Base-by-base conservation (phyloP, 2,329 filamentous ascomycete genomes). In the Scytalidium sp. region DNA sequence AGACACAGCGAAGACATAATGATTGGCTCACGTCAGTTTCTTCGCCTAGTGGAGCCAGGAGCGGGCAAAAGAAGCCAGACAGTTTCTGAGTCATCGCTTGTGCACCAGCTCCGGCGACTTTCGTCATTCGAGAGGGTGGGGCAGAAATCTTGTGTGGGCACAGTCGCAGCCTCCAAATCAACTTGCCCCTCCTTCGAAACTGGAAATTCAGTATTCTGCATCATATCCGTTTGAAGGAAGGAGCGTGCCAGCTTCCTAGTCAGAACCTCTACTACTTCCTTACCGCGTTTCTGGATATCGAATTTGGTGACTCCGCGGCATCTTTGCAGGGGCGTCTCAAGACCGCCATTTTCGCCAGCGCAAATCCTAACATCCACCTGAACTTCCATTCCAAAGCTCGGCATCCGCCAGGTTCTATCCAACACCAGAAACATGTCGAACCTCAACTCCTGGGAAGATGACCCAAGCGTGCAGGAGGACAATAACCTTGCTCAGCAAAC, bases 381-480 rank as follows among this genome's bases (percentile, higher is more conserved):
- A 15, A n/a, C 5, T n/a, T 15, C 13, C 32, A n/a, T 10, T 36
- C 11, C 17, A n/a, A 36, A 7, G 7, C 13, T 7, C 25, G 17
- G 32, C 32, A 36, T 36, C 32, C 17, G 7, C 5, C 25, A 27
- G 15, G 13, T 36, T 9, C 22, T 19, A 50, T 11, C 36, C 41
- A 47, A 46, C 36, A 41, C 41, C 25, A 25, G 45, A 57, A 60
- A 41, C 65, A 96, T 96, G 91, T 87, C 92, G 62, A 85, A 92
- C 70, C 88, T 90, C 64, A 91, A 96, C 70, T 96, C 91, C 55
- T 97, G 94, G 89, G 92, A 97, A 74, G 90, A 96, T 65, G 89
- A 92, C 64, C 84, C 85, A 64, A 78, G 85, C 49, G 84, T 83
- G 56, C 86, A 90, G 76, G 87, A 92, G 63, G 87, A 81, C 57